phyloP scores from a whole-genome alignment of 1,284 basidiomycete genomes.

The Tilletia horrida region DNA sequence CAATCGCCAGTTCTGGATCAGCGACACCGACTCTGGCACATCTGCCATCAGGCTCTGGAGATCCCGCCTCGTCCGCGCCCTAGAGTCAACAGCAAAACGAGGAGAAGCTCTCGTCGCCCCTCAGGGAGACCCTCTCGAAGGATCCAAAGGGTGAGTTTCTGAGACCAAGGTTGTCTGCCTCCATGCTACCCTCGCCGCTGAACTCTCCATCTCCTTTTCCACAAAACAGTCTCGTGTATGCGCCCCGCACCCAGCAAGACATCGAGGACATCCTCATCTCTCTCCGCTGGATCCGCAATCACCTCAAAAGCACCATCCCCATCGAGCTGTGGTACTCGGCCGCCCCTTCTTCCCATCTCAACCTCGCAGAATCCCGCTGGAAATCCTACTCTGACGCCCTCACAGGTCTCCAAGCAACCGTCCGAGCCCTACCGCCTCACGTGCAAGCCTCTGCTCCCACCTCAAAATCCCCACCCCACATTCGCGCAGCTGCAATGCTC shows the following conservation, averaged over 20 bases:
- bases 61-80: neutral
- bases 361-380: neutral
- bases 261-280: slow-evolving; percentile 2
- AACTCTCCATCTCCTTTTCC: neutral
- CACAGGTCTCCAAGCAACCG: neutral
- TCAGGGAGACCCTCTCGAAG: neutral
- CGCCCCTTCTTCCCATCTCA: slow-evolving; percentile 4
- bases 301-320: slow-evolving; percentile 5
- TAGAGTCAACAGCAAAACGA: neutral
- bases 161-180: neutral
- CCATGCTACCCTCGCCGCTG: neutral
- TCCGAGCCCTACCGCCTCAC: slow-evolving; percentile 2
- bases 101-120: neutral
- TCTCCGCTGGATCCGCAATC: slow-evolving; percentile 3
- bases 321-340: slow-evolving; percentile 13
- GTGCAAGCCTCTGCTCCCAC: neutral
- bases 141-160: slow-evolving; percentile 15
- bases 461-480: neutral
- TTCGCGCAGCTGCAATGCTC: slow-evolving; percentile 56
- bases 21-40: neutral
- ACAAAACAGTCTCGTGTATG: slow-evolving; percentile 2
- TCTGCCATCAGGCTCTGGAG: neutral
- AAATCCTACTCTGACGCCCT: neutral
- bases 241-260: neutral
- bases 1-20: slow-evolving; percentile 6